phyloP scores from a whole-genome alignment of 1,284 basidiomycete species.

The Coniophora puteana region DNA sequence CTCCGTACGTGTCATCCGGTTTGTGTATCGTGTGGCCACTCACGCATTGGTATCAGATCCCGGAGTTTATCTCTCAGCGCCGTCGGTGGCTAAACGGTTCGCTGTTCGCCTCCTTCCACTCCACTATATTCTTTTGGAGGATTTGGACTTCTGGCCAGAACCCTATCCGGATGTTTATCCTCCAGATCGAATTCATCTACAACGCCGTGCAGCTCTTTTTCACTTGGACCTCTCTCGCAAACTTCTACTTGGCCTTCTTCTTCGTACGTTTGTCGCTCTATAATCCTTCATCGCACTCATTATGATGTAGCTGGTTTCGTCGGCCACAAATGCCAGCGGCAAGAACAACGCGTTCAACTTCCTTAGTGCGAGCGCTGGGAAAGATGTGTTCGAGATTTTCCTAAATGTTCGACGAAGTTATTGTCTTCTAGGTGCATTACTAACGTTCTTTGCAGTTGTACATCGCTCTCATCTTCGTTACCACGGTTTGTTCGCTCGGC shows the following conservation, averaged over 20 bases:
- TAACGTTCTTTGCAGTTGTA: constrained; percentile 48
- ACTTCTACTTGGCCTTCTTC: constrained; percentile 83
- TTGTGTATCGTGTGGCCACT: not conserved
- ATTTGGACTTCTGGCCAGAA: constrained; percentile 92
- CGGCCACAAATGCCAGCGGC: constrained; percentile 57
- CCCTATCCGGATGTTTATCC: constrained; percentile 78
- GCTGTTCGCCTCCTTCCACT: constrained; percentile 83
- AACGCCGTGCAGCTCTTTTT: constrained; percentile 77
- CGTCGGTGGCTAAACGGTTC: constrained; percentile 90
- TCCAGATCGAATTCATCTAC: constrained; percentile 85
- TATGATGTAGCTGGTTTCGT: constrained; percentile 59
- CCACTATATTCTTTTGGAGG: constrained; percentile 78
- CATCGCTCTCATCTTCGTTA: constrained; percentile 71
- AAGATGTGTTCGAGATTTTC: constrained; percentile 77
- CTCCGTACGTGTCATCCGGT: constrained; percentile 42
- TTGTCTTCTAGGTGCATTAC: constrained; percentile 5
- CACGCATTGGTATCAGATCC: constrained; percentile 37
- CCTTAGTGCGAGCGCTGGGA: constrained; percentile 66
- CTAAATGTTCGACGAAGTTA: constrained; percentile 50
- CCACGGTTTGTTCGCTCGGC: constrained; percentile 79
- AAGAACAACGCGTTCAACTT: constrained; percentile 76
- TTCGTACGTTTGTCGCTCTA: constrained; percentile 49
- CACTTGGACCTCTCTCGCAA: constrained; percentile 81
- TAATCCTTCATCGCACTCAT: constrained; percentile 5
- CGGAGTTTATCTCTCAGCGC: constrained; percentile 90